phyloP scores from a whole-genome alignment of 768 basidiomycete species.

The Boletus edulis region DNA sequence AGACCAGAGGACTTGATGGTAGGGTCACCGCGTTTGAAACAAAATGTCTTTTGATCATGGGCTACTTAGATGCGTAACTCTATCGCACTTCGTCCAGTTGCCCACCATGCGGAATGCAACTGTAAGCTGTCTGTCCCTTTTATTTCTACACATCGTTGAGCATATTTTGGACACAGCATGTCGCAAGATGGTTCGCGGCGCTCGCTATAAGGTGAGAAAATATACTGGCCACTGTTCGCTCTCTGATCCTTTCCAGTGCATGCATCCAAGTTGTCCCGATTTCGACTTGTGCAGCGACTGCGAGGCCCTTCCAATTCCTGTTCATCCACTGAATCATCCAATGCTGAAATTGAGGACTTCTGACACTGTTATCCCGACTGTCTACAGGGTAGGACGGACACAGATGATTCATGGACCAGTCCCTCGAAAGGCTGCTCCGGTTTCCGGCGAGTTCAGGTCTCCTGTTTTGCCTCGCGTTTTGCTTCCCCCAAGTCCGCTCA shows the following conservation, averaged over 20 bases:
- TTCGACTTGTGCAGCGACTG: slow-evolving; percentile 80
- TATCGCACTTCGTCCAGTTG: slow-evolving; percentile 11
- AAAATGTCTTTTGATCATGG: neutral
- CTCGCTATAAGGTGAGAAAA: slow-evolving; percentile 66
- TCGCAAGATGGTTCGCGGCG: slow-evolving; percentile 49
- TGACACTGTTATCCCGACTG: slow-evolving; percentile 47
- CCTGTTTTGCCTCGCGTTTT: neutral
- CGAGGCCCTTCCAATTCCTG: slow-evolving; percentile 74
- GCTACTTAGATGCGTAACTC: slow-evolving; percentile 30
- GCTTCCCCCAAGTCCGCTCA: neutral
- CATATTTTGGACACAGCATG: slow-evolving; percentile 37
- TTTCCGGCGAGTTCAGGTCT: neutral
- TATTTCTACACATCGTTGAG: neutral
- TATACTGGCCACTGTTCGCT: neutral
- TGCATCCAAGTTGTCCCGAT: slow-evolving; percentile 73
- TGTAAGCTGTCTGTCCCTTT: slow-evolving; percentile 25
- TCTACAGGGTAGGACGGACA: slow-evolving; percentile 30
- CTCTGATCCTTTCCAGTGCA: slow-evolving; percentile 53
- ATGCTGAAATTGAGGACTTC: slow-evolving; percentile 68
- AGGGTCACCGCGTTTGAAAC: slow-evolving; percentile 18
- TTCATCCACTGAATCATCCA: slow-evolving; percentile 71
- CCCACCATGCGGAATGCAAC: slow-evolving; percentile 63
- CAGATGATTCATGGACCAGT: neutral
- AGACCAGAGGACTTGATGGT: slow-evolving; percentile 59
- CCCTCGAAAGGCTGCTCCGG: neutral